Evolutionary conservation across 805 yeast genomes (phyloP), one percentile per base, ranked within the genome.

Genomic region (Zygosaccharomyces bisporus): DNA sequence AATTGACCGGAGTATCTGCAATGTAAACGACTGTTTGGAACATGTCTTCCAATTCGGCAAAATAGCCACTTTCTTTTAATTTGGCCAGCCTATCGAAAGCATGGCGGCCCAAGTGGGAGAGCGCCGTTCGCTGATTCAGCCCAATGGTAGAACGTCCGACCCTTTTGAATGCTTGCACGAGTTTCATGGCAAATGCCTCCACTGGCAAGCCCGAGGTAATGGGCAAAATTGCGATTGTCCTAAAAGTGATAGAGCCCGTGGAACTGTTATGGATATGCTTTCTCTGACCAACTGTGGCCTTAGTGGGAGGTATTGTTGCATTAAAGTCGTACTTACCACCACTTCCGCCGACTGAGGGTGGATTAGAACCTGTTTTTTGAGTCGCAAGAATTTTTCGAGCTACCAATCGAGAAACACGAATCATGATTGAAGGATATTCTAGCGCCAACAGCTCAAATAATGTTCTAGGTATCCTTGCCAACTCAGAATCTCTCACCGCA

Each of bases 401-500:
- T 7, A 91, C 95, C 48, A 89, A 76, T 61, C 95, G 69, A 0
- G 96, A 82, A 3, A 91, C 89, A 58, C 87, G 85, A 45, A 93
- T 84, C 81, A 95, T 87, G 29, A 91, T 83, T 0, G 95, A 78
- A 2, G 99, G 98, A 57, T 86, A 83, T 51, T 83, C 86, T 36
- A 85, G 63, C 0, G 96, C 88, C 24, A 91, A 71, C 59, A 85
- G 76, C 53, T 90, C 96, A 64, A 93, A 90, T 42, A 93, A 70
- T 0, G 89, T 78, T 67, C 96, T 77, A 12, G 99, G 98, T 43
- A 91, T 86, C 60, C 96, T 74, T 0, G 96, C 97, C 21, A 91
- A 72, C 63, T 93, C 99, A 0, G 97, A 85, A 53, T 91, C 98
- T 58, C 99, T 73, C 0, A 91, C 86, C 0, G 98, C 95, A 31